Evolutionary conservation across 129 eudicot genomes (phyloP), one percentile per base, ranked within the genome.

Genomic region (Calendula officinalis): DNA sequence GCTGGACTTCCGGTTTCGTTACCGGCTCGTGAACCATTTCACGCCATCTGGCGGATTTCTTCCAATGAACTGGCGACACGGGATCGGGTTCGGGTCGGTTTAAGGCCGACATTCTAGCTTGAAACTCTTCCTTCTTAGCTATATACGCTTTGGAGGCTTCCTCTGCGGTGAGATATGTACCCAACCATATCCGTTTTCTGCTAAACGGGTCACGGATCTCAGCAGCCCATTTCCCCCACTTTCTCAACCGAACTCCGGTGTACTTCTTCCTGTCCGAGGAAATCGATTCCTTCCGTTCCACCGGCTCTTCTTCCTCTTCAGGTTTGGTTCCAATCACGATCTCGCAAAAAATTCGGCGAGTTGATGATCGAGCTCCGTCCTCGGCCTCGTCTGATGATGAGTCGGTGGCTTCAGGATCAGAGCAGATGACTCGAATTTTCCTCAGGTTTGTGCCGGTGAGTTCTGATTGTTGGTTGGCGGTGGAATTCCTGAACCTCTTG

Each of bases 341-440:
- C 70, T 76, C 81, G 35, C 70, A 65, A 6, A 76, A 62, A 42
- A 76, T 76, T 40, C 72, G 59, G 1, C 81, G 81, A 3, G 71
- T 61, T 13, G 76, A 62, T 8, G 76, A 62, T 51, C 64, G 56
- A 0, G 42, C 63, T 40, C 56, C 68, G 72, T n/a, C 37, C 5
- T 76, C 76, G 1, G 58, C 54, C 17, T 76, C 81, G 32, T 69
- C 80, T 2, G 66, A 56, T 2, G 81, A 76, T 36, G 81, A 76
- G 13, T 76, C 81, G 56, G 81, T 76, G 68, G 81, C 81, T 56
- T 69, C 71, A 0, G 81, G 81, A 16, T 76, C 81, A 56, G 81
- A 76, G 63, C 75, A 64, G 49, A 76, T 70, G 58, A 76, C 71
- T 8, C 81, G 81, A 47, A 76, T 76, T 60, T 66, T 73, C 9